Evolutionary conservation across 345 rosid species (phyloP), one percentile per base, ranked within the genome.

Genomic region (Linum lewisii): DNA sequence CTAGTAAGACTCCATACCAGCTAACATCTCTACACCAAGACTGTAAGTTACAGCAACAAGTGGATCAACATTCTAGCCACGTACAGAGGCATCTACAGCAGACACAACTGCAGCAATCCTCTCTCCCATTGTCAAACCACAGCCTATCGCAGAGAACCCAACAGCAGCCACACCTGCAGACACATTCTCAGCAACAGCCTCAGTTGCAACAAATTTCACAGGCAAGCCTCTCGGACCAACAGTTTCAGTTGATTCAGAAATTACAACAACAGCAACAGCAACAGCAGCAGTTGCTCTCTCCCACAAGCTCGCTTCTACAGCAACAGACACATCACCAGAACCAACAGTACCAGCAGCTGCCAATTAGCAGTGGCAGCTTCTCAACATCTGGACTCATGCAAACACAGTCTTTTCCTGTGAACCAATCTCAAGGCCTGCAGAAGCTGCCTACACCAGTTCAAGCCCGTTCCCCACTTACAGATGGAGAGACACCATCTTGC

Each of bases 401-500:
- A 66, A 71, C 87, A 23, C 88, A 85, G 59, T 80, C 81, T 65
- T 70, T 74, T 72, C 73, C 78, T 62, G 70, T 61, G 65, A 85
- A 67, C 78, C 95, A 77, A 55, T 73, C 75, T 22, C 90, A 75
- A 54, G 77, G 69, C 59, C 82, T 76, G 72, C 83, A 77, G 71
- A 82, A 81, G 52, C 72, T 77, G 55, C 72, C 74, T 44, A 64
- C 65, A 37, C 65, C 76, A 58, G 69, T 82, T 66, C 83, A 75
- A 75, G 82, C 83, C 57, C 82, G 74, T 66, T 86, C 95, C 58
- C 78, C 77, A 45, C 77, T 82, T 54, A 86, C 95, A 7, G 97
- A 88, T 67, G 93, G 89, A 69, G 97, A 93, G 58, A 85, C 88
- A 62, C 99, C 97, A 63, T 89, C 99, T 51, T 93, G 94, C 75